Conservation (phyloP, 139 green algal species). For the Pleodorina starrii region DNA sequence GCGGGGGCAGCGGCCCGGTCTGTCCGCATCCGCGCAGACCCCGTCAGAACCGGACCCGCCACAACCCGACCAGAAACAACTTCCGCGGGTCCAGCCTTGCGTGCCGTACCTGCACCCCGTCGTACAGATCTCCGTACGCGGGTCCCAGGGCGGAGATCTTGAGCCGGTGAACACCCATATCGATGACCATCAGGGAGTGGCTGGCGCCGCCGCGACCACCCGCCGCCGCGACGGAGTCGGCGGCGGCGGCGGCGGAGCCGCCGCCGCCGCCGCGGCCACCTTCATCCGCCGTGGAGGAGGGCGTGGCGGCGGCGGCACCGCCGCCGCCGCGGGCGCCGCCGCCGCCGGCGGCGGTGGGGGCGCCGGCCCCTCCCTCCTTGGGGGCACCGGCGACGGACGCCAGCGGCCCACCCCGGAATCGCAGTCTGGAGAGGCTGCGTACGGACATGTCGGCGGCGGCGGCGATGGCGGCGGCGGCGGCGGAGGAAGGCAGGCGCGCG, state of each 20-base stretch:
- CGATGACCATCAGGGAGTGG: slow-evolving; percentile 11
- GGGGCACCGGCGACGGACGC: no score
- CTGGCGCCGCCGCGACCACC: not conserved
- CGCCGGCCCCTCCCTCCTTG: no score
- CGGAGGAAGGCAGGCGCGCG: not conserved
- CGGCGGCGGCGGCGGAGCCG: not conserved
- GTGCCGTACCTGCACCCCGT: slow-evolving; percentile 30
- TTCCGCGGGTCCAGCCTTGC: not conserved
- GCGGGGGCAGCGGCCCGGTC: no score
- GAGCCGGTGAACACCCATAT: slow-evolving; percentile 37
- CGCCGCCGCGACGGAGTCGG: not conserved
- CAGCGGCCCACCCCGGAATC: not conserved
- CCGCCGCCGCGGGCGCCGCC: no score
- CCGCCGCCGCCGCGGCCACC: not conserved
- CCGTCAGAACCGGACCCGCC: no score
- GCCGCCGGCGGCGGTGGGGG: no score
- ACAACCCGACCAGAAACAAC: no score
- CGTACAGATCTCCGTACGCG: slow-evolving; percentile 30
- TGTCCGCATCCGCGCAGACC: no score
- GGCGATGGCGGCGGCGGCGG: not conserved
- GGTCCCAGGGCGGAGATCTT: slow-evolving; percentile 39
- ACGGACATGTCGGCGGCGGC: not conserved
- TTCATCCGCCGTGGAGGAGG: not conserved
- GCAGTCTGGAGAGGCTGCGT: not conserved
- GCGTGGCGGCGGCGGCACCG: not conserved